A percentile compares a stretch with the other conserved stretches of the same genome.
Evolutionary conservation across 352 stramenopile species (phyloP).

Genomic region (Aphanomyces invadans): DNA sequence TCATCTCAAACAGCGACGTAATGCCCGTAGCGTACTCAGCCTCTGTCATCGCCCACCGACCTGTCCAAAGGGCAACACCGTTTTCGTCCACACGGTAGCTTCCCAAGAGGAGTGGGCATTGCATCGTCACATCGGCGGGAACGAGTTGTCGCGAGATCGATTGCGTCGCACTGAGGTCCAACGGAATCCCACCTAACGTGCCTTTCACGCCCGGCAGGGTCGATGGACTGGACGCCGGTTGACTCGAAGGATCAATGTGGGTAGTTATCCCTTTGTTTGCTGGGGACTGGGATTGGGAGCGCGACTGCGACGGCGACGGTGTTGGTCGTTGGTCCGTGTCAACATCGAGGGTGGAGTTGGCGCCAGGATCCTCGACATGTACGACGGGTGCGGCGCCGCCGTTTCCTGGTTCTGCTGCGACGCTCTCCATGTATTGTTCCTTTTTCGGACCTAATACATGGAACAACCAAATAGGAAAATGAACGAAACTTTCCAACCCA

Average conservation of each 20-base stretch:
- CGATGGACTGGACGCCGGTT: background rate
- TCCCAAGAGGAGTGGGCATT: slow-evolving; percentile 18
- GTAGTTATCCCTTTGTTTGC: background rate
- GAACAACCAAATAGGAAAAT: slow-evolving; percentile 27
- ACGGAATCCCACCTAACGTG: background rate
- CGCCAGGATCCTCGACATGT: background rate
- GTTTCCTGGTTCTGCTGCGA: slow-evolving; percentile 5
- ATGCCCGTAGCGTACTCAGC: slow-evolving; percentile 70
- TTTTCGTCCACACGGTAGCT: slow-evolving; percentile 23
- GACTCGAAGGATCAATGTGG: background rate
- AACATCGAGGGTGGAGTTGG: background rate
- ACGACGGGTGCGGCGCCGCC: background rate
- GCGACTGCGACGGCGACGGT: slow-evolving; percentile 3
- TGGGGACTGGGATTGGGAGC: slow-evolving; percentile 4
- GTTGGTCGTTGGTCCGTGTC: background rate
- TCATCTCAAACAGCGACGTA: slow-evolving; percentile 82
- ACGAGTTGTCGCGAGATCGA: slow-evolving; percentile 2
- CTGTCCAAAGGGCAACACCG: slow-evolving; percentile 51
- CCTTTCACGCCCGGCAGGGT: background rate
- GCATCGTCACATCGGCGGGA: slow-evolving; percentile 5
- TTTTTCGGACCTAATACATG: slow-evolving; percentile 24
- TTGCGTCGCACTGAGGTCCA: slow-evolving; percentile 9
- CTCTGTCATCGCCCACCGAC: slow-evolving; percentile 79
- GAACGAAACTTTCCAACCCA: slow-evolving; percentile 20
- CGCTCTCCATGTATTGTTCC: slow-evolving; percentile 15